Conservation (phyloP, 2,329 filamentous ascomycete genomes). For the Exophiala spinifera region DNA sequence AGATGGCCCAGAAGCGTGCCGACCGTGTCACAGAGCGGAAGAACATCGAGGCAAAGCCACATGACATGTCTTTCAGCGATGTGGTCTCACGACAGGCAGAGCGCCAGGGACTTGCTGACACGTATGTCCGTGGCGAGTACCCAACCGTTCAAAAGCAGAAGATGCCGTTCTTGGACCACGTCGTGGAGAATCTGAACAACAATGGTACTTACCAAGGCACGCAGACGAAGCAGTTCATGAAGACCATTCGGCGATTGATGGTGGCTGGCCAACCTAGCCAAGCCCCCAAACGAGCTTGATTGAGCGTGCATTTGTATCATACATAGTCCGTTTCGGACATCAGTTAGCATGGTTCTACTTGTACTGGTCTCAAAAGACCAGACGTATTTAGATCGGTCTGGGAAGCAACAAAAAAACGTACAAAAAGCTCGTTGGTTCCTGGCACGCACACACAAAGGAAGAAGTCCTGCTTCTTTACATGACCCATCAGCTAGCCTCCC, state of each 20-base stretch:
- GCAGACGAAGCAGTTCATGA: constrained; percentile 24
- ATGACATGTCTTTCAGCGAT: constrained; percentile 21
- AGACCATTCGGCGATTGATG: constrained; percentile 18
- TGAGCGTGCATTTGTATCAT: neutral
- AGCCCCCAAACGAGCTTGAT: constrained; percentile 11
- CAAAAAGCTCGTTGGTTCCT: too few relatives aligned
- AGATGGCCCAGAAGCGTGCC: constrained; percentile 18
- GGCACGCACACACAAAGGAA: too few relatives aligned
- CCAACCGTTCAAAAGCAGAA: constrained; percentile 23
- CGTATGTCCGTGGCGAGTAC: constrained; percentile 25
- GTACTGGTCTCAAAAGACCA: too few relatives aligned
- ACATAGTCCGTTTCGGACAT: too few relatives aligned
- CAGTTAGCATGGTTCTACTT: too few relatives aligned
- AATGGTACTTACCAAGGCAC: constrained; percentile 24
- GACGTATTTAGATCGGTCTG: too few relatives aligned
- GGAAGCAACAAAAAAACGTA: too few relatives aligned
- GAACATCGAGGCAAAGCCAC: constrained; percentile 14
- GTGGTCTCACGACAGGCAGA: constrained; percentile 15
- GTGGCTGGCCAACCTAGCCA: constrained; percentile 2
- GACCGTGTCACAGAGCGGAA: constrained; percentile 22
- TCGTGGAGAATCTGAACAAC: constrained; percentile 27
- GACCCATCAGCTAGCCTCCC: too few relatives aligned
- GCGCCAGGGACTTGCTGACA: constrained; percentile 20
- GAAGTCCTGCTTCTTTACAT: too few relatives aligned
- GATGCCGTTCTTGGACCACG: constrained; percentile 27